Evolutionary conservation across 2,329 filamentous ascomycete genomes (phyloP), one percentile per base, ranked within the genome.

Genomic region (Colletotrichum ledebouriae): DNA sequence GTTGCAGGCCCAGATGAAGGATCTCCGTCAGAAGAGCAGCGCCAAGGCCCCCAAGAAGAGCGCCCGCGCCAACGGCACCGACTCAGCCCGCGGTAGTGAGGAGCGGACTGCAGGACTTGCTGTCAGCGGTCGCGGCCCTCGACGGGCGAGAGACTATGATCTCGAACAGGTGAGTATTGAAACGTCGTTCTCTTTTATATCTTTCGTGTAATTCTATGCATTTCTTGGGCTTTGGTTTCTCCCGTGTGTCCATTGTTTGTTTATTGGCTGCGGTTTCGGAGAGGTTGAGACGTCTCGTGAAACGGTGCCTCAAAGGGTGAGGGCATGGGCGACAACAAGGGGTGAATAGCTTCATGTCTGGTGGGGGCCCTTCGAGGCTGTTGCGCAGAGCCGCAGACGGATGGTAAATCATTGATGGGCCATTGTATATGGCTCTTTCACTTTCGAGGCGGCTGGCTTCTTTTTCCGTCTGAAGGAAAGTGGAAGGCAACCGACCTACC

Each of bases 111-210:
- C 88, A 37, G 85, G 82, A 37, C 84, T 86, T 56, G 84, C 86
- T 53, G 85, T 89, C 60, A 84, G 87, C 70, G 85, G 86, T 11
- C 84, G 92, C 69, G 92, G 92, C 17, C 91, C 91, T 57, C 89
- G 94, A 78, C 85, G 93, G 73, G 88, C 90, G 69, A 88, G 93
- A 69, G 93, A 97, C 75, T 93, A 90, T 78, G 93, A 97, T 70
- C 86, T 96, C 60, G 93, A 97, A 77, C 91, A 90, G 84, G 93
- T 94, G 77, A 86, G 87, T 86, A n/a, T 25, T 33, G 41, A 64
- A 67, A 55, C 70, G 70, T 33, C 59, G 69, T 71, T 69, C 59
- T 70, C 55, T 60, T 66, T 56, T 67, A 29, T 9, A 67, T 72
- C 60, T 47, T 72, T 29, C 29, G 56, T 49, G 34, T 50, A 37